phyloP scores from a whole-genome alignment of 1,284 basidiomycete genomes.

The Wallemia ichthyophaga region DNA sequence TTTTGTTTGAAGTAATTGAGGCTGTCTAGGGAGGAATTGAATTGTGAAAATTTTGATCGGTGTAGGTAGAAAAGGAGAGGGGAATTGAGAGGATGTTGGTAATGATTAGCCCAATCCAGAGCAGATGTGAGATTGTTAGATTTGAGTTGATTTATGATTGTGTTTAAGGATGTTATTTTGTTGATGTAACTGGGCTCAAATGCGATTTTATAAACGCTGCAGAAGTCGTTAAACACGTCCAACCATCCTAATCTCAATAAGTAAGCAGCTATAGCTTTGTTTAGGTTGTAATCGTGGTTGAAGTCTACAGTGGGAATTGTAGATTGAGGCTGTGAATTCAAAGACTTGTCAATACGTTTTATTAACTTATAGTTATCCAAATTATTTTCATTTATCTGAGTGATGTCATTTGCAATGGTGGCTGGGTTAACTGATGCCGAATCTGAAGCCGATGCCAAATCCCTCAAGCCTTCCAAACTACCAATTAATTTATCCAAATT shows the following conservation, averaged over 20 bases:
- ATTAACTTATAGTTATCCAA: neutral
- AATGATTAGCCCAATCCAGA: slow-evolving; percentile 9
- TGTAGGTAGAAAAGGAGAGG: slow-evolving; percentile 60
- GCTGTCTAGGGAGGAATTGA: slow-evolving; percentile 19
- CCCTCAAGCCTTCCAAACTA: neutral
- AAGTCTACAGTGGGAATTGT: neutral
- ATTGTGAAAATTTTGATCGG: slow-evolving; percentile 41
- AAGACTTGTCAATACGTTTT: neutral
- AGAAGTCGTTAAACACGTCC: slow-evolving; percentile 25
- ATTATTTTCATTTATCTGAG: neutral
- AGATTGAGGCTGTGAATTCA: neutral
- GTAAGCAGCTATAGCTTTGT: slow-evolving; percentile 35
- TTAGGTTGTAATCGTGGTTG: neutral
- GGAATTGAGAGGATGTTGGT: slow-evolving; percentile 31
- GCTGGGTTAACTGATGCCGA: no score
- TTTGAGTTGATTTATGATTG: slow-evolving; percentile 1
- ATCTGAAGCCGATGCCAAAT: neutral
- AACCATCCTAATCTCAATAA: slow-evolving; percentile 51
- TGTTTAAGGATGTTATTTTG: neutral
- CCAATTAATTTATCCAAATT: neutral
- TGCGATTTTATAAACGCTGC: neutral
- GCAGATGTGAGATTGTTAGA: slow-evolving; percentile 3
- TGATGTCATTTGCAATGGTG: neutral
- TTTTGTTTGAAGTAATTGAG: slow-evolving; percentile 38
- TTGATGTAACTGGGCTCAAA: neutral